Percentiles rank a stretch among this genome's conserved stretches.
Conservation (phyloP, 202 grass and related monocot genomes). For the Sporobolus alterniflorus region DNA sequence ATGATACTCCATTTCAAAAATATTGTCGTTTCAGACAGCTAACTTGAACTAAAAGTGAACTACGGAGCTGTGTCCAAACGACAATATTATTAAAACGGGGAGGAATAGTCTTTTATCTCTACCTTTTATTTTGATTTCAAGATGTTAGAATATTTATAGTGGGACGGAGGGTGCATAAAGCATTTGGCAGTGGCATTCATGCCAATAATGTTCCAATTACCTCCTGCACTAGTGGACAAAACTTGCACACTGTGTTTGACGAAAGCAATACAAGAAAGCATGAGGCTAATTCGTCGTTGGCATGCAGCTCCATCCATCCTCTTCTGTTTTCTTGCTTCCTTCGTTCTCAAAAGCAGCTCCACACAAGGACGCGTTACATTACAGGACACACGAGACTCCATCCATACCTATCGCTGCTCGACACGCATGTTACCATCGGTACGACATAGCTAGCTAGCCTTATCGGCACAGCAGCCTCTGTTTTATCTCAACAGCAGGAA, state of each 20-base stretch:
- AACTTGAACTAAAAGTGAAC: no score
- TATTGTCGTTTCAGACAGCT: no score
- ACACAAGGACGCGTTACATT: constrained; percentile 31
- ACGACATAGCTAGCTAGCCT: background rate
- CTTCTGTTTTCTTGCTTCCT: constrained; percentile 15
- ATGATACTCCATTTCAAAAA: no score
- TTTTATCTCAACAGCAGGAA: constrained; percentile 9
- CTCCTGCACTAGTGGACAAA: background rate
- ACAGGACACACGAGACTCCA: constrained; percentile 32
- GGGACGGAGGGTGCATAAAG: no score
- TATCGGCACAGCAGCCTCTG: background rate
- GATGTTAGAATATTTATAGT: no score
- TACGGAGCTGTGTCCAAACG: no score
- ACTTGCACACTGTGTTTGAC: constrained; percentile 14
- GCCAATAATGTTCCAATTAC: background rate
- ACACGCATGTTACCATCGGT: background rate
- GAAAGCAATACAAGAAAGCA: constrained; percentile 21
- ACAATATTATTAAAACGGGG: no score
- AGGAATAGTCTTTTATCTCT: no score
- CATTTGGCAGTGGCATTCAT: constrained; percentile 3
- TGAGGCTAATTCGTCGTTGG: background rate
- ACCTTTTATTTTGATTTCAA: no score
- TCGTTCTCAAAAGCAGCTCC: constrained; percentile 47
- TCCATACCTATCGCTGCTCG: constrained; percentile 28
- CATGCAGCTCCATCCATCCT: background rate